Base-by-base conservation (phyloP, 179 eudicot genomes). In the Beta lomatogona region DNA sequence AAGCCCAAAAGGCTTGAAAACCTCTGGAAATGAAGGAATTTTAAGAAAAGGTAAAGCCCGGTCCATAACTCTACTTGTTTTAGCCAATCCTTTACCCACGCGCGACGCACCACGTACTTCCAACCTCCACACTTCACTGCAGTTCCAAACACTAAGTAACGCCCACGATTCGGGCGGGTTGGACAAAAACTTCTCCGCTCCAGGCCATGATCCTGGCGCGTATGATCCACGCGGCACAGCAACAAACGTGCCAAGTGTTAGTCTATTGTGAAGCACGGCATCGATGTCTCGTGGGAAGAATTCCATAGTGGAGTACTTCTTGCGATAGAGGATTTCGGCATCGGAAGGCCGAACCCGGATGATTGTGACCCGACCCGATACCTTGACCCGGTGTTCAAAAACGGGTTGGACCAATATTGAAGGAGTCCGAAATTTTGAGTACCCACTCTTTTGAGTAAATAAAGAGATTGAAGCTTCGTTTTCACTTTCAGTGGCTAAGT, bases 251-350 rank as follows among this genome's bases (percentile, higher is more conserved):
- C 94, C 99, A 0, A 96, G 88, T 28, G 61, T 84, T 31, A 96
- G 93, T 4, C 72, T 82, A 82, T 94, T 96, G 78, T 76, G 70
- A 6, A 96, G 82, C 0, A 96, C 87, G 0, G 92, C 67, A 76
- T 89, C 98, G 67, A 96, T 94, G 89, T 96, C 99, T 0, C 92
- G 82, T 0, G 99, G 99, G 84, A 94, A 96, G 78, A 96, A 96
- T 89, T 96, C 99, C 28, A 89, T 91, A 68, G 93, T 84, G 63
- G 96, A 89, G 91, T 91, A 91, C 0, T 84, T 90, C 54, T 77
- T 70, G 45, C 98, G 97, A 89, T 96, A 96, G 82, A 96, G 89
- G 1, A 75, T 48, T 61, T 91, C 98, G 0, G 98, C 96, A 18
- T 96, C 97, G 9, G 86, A 53, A 0, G 91, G 84, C 2, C 80